Conservation (phyloP, 139 green algal genomes). For the Chlamydomonas urium region DNA sequence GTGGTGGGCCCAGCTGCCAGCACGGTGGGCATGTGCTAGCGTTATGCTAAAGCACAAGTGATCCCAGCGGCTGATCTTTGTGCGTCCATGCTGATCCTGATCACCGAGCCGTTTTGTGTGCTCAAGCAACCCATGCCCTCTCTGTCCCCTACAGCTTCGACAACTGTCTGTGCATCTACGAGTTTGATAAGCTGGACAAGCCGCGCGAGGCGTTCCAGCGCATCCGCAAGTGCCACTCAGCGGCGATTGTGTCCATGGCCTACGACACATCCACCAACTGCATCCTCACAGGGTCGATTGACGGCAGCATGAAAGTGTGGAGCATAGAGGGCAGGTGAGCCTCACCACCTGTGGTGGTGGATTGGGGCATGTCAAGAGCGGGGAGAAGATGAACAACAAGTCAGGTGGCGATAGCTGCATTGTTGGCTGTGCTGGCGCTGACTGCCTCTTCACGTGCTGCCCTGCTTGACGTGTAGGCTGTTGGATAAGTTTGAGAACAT, state of each 20-base stretch:
- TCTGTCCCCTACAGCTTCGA: conserved; percentile 44
- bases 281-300: conserved; percentile 48
- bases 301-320: conserved; percentile 64
- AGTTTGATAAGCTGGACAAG: conserved; percentile 63
- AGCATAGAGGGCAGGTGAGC: conserved; percentile 63
- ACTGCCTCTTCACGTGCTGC: too few relatives aligned
- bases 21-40: too few relatives aligned
- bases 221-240: conserved; percentile 49
- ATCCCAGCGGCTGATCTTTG: too few relatives aligned
- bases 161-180: conserved; percentile 62
- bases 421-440: too few relatives aligned
- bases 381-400: too few relatives aligned
- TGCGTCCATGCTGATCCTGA: neutral
- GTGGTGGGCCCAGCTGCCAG: too few relatives aligned
- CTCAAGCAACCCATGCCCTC: neutral
- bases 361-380: too few relatives aligned
- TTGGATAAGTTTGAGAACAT: conserved; percentile 63
- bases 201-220: conserved; percentile 40
- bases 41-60: too few relatives aligned
- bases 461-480: too few relatives aligned
- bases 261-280: conserved; percentile 55
- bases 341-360: too few relatives aligned
- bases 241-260: conserved; percentile 52
- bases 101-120: neutral
- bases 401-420: too few relatives aligned